A percentile compares a stretch with the other conserved stretches of the same genome.
Conservation (phyloP, 2,329 filamentous ascomycete genomes). For the Hymenoscyphus scutula region DNA sequence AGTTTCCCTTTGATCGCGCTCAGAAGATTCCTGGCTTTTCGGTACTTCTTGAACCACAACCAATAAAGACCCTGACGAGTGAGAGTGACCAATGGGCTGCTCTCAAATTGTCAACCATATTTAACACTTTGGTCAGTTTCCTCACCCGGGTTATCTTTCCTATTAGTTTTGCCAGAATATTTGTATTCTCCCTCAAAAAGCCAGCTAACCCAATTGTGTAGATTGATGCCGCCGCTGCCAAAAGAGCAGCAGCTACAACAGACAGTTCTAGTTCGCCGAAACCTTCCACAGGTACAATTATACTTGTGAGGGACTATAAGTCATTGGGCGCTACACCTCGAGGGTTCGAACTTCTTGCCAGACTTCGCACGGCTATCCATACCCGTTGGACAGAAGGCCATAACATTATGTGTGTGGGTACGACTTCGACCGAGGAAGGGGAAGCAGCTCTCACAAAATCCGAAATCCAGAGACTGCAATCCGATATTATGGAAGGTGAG, state of each 20-base stretch:
- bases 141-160: background rate
- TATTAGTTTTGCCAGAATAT: background rate
- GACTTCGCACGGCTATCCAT: slow-evolving; percentile 70
- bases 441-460: slow-evolving; percentile 40
- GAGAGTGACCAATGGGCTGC: slow-evolving; percentile 55
- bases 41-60: background rate
- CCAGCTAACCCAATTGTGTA: background rate
- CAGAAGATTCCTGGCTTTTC: slow-evolving; percentile 5
- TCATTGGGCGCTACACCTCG: slow-evolving; percentile 70
- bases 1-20: background rate
- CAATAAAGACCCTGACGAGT: background rate
- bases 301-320: slow-evolving; percentile 78
- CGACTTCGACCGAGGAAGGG: slow-evolving; percentile 56
- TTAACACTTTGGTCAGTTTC: slow-evolving; percentile 49
- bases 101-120: slow-evolving; percentile 55
- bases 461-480: slow-evolving; percentile 43
- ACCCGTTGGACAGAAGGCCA: slow-evolving; percentile 68
- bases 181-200: background rate
- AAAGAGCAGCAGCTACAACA: slow-evolving; percentile 33
- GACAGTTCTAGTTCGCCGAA: slow-evolving; percentile 18
- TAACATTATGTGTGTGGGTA: slow-evolving; percentile 76
- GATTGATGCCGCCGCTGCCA: slow-evolving; percentile 45
- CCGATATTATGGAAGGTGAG: slow-evolving; percentile 44
- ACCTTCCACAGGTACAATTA: slow-evolving; percentile 52
- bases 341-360: slow-evolving; percentile 66